These are phyloP conservation scores for Apocynum venetum DNA, from an alignment of 257 asterid genomes.

Conservation along the genomic window DNA sequence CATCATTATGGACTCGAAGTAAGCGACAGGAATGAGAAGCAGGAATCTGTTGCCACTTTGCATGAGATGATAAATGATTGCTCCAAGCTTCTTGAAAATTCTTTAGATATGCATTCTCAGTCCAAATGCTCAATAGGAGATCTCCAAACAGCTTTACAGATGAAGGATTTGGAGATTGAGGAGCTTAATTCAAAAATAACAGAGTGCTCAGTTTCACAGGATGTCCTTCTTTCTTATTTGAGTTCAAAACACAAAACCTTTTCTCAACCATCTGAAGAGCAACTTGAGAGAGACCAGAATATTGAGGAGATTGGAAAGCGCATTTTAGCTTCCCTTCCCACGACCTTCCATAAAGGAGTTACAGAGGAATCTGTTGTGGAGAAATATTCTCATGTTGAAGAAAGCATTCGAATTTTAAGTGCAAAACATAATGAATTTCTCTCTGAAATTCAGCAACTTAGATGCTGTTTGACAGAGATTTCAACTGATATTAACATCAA, in stretches of 20 bases:
- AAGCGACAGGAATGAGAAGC: conserved; percentile 8
- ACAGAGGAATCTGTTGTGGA: conserved; percentile 42
- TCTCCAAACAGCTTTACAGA: conserved; percentile 38
- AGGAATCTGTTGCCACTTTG: conserved; percentile 37
- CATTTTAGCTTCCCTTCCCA: conserved; percentile 46
- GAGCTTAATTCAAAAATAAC: conserved; percentile 51
- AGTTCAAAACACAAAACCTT: conserved; percentile 28
- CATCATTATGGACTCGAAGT: conserved; percentile 13
- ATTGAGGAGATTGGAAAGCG: conserved; percentile 50
- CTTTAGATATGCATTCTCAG: conserved; percentile 30
- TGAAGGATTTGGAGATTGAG: conserved; percentile 59
- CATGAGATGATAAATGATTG: conserved; percentile 51
- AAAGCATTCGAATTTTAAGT: conserved; percentile 36
- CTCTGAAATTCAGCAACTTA: conserved; percentile 54
- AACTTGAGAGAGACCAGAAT: conserved; percentile 40
- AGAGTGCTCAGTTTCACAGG: conserved; percentile 41
- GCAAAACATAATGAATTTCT: conserved; percentile 47
- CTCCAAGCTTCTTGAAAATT: conserved; percentile 37
- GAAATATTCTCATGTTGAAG: conserved; percentile 60
- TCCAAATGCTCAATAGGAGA: conserved; percentile 41
- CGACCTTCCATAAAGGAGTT: conserved; percentile 40
- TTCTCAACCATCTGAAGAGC: conserved; percentile 33
- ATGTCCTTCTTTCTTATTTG: conserved; percentile 30
- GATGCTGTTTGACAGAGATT: conserved; percentile 45
- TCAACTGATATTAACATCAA: conserved; percentile 37